Evolutionary conservation across 2,329 filamentous ascomycete species (phyloP).

Genomic region (Allantophomopsis cytisporea): DNA sequence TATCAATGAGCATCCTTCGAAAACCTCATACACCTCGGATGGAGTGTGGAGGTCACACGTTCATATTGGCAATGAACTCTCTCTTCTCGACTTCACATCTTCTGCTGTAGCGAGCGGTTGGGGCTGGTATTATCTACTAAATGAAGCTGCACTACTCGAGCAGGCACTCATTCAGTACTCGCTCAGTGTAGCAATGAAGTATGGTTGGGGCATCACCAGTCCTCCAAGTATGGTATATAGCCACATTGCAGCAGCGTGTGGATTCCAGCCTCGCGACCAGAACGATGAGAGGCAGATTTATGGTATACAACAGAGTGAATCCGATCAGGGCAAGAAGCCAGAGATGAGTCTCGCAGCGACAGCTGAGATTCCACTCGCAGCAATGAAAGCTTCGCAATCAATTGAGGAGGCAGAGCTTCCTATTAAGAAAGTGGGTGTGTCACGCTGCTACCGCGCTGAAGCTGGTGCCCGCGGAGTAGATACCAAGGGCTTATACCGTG

Average conservation of each 20-base stretch:
- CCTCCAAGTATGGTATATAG: slow-evolving; percentile 87
- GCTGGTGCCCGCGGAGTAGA: slow-evolving; percentile 81
- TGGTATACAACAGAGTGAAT: slow-evolving; percentile 51
- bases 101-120: slow-evolving; percentile 78
- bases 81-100: slow-evolving; percentile 77
- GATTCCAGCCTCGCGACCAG: slow-evolving; percentile 85
- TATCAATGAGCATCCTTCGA: slow-evolving; percentile 58
- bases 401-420: slow-evolving; percentile 57
- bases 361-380: slow-evolving; percentile 88
- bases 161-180: slow-evolving; percentile 87
- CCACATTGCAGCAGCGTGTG: slow-evolving; percentile 81
- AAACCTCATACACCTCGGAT: slow-evolving; percentile 19
- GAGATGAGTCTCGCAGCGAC: slow-evolving; percentile 72
- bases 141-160: slow-evolving; percentile 85
- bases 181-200: slow-evolving; percentile 53
- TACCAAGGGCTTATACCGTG: slow-evolving; percentile 89
- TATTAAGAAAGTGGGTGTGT: slow-evolving; percentile 67
- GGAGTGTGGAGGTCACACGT: slow-evolving; percentile 60
- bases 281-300: slow-evolving; percentile 91
- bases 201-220: slow-evolving; percentile 68
- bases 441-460: slow-evolving; percentile 90
- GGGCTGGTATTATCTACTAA: slow-evolving; percentile 96
- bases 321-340: slow-evolving; percentile 50
- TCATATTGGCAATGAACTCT: slow-evolving; percentile 74
- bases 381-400: slow-evolving; percentile 66